Evolutionary conservation across 768 basidiomycete species (phyloP), one percentile per base, ranked within the genome.

Genomic region (Podaxis rugospora): DNA sequence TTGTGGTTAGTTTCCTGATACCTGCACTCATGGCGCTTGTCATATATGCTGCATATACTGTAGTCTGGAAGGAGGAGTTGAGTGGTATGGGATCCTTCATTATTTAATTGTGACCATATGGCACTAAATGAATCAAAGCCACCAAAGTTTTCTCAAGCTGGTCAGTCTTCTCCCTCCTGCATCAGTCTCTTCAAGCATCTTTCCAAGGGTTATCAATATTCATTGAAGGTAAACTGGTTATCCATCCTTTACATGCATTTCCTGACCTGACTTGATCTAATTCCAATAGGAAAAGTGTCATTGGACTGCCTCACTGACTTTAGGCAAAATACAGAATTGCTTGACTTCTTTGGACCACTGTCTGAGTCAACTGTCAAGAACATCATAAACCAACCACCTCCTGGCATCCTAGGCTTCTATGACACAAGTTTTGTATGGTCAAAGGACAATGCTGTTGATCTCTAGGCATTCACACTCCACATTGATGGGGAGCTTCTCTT

Each of bases 11-110:
- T 66, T 83, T 78, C 62, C 61, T 82, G 44, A 81, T 90, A 7
- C 89, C 89, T 0, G 69, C 89, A 1, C 51, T 82, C 1, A 84
- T 83, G 18, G 90, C 90, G 88, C 66, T 87, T 35, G 78, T 81
- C 18, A 87, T 87, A 0, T 90, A 83, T 65, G 76, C 78, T 1
- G 77, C 83, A 4, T 88, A 85, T 78, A 86, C 71, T 1, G 57
- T 83, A 51, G 28, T 65, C 44, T 65, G 69, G 69, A 67, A 69
- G 44, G 40, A 68, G 53, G 62, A 64, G 4, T 47, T 72, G 18
- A 70, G 44, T 16, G 67, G 70, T 74, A 36, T 6, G 66, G 62
- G 21, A 10, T 9, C 40, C 40, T 42, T 11, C 7, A 13, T n/a
- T 21, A 1, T 23, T 23, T 21, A 50, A 13, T 10, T 7, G 18